Conservation (phyloP, 2,329 filamentous ascomycete species). For the Aspergillus brunneoviolaceus region DNA sequence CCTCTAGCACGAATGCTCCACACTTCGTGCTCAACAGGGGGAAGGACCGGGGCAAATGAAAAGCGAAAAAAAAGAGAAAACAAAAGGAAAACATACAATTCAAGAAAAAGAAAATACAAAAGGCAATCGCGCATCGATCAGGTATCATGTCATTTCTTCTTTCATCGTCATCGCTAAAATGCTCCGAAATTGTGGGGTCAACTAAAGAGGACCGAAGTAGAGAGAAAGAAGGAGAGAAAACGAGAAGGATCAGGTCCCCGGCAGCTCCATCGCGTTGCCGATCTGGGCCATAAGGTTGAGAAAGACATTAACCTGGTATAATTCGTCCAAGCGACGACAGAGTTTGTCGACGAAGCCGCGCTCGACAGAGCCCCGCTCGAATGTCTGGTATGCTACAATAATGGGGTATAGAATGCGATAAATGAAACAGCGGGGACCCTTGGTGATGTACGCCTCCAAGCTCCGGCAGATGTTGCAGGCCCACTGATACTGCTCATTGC, state of each 20-base stretch:
- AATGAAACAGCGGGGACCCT: neutral
- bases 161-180: too few species aligned
- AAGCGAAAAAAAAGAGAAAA: too few species aligned
- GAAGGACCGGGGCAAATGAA: too few species aligned
- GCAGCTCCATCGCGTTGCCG: neutral
- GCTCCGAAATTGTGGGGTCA: too few species aligned
- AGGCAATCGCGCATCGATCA: too few species aligned
- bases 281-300: neutral
- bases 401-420: neutral
- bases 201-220: too few species aligned
- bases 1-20: too few species aligned
- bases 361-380: neutral
- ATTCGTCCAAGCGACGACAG: neutral
- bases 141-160: too few species aligned
- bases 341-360: neutral
- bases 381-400: neutral
- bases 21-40: too few species aligned
- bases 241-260: neutral
- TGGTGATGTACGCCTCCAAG: neutral
- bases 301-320: neutral
- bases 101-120: too few species aligned
- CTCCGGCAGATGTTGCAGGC: neutral
- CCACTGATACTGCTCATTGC: neutral
- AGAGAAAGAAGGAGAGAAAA: too few species aligned
- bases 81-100: too few species aligned